Percentiles rank a stretch among this genome's conserved stretches.
phyloP scores from a whole-genome alignment of 805 yeast species.

The Lipomyces lipofer region DNA sequence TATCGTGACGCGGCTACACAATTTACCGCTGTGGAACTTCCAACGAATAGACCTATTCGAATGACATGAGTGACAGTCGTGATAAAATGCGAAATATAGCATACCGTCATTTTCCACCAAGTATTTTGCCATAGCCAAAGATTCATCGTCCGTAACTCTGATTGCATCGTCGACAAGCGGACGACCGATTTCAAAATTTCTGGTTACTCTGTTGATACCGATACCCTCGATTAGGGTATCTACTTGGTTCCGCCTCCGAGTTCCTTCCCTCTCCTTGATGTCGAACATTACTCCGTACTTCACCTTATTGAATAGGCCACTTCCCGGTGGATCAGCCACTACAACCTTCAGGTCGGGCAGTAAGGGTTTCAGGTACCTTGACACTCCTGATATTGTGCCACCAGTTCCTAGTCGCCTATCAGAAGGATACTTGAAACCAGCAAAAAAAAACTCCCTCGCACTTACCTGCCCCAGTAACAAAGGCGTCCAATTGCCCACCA shows the following conservation, averaged over 20 bases:
- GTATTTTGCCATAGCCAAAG: conserved; percentile 83
- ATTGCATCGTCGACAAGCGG: conserved; percentile 71
- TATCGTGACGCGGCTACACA: conserved; percentile 82
- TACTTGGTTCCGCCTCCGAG: conserved; percentile 91
- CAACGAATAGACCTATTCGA: conserved; percentile 60
- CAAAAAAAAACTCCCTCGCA: no score
- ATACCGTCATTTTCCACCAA: conserved; percentile 77
- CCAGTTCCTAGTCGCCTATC: no score
- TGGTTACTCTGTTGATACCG: conserved; percentile 84
- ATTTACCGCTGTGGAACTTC: conserved; percentile 90
- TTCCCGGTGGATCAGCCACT: conserved; percentile 94
- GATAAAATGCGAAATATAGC: neutral
- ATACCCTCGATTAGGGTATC: conserved; percentile 94
- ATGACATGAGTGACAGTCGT: no score
- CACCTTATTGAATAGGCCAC: conserved; percentile 82
- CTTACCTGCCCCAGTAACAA: conserved; percentile 91
- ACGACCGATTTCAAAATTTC: conserved; percentile 75
- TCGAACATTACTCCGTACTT: conserved; percentile 95
- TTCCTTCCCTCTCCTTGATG: conserved; percentile 83
- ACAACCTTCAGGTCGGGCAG: conserved; percentile 50
- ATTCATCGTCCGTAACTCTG: conserved; percentile 76
- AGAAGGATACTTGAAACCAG: neutral
- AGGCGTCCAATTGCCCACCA: conserved; percentile 63
- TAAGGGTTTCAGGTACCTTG: conserved; percentile 64
- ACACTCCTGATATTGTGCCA: conserved; percentile 94